Evolutionary conservation across 2,329 filamentous ascomycete species (phyloP).

Genomic region (Dactylellina drechsleri): DNA sequence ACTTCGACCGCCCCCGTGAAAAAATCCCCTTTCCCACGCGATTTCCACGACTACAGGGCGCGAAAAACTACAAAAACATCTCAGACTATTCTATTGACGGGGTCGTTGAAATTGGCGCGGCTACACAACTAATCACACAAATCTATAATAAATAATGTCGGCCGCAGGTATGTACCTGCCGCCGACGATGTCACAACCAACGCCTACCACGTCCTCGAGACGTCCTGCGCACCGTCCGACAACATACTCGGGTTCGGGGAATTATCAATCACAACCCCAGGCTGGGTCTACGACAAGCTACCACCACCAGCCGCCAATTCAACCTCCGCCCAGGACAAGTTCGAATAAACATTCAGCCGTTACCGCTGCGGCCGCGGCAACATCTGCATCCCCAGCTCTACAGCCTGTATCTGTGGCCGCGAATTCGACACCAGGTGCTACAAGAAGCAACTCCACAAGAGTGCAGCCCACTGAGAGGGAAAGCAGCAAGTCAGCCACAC

Average conservation of each 20-base stretch:
- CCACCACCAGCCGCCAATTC: conserved; percentile 52
- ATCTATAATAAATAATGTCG: conserved; percentile 45
- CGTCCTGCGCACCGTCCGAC: conserved; percentile 49
- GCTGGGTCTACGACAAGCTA: conserved; percentile 52
- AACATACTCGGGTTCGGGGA: conserved; percentile 47
- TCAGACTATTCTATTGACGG: conserved; percentile 2
- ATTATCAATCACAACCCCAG: conserved; percentile 41
- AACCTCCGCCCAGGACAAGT: conserved; percentile 48
- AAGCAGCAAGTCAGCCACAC: conserved; percentile 35
- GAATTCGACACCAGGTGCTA: conserved; percentile 31
- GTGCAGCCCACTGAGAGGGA: conserved; percentile 27
- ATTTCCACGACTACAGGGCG: conserved; percentile 25
- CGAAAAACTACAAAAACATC: conserved; percentile 17
- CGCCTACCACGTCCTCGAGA: conserved; percentile 46
- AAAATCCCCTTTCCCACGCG: conserved; percentile 47
- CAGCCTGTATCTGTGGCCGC: conserved; percentile 43
- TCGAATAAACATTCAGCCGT: conserved; percentile 38
- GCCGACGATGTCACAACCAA: conserved; percentile 53
- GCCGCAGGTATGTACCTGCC: conserved; percentile 52
- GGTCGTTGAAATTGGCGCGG: conserved; percentile 13
- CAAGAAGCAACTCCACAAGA: conserved; percentile 39
- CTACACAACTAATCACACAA: background rate
- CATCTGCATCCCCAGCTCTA: conserved; percentile 25
- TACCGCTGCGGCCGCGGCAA: background rate
- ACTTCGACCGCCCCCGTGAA: conserved; percentile 32